A percentile compares a stretch with the other conserved stretches of the same genome.
Conservation (phyloP, 345 rosid species). For the Boechera divaricarpa region DNA sequence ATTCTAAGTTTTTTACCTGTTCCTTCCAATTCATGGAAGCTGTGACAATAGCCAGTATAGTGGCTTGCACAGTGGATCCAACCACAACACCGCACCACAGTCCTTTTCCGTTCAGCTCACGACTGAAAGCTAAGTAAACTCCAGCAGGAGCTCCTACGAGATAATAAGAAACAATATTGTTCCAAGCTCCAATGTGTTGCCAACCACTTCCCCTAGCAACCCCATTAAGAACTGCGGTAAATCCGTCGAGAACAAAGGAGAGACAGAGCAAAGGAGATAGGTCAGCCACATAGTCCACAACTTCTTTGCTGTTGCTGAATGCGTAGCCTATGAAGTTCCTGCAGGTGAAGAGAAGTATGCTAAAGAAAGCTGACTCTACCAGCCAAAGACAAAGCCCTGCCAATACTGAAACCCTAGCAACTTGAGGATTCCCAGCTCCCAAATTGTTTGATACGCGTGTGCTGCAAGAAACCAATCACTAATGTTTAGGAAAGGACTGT, state of each 20-base stretch:
- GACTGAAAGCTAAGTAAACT: conserved; percentile 42
- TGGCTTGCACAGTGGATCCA: conserved; percentile 46
- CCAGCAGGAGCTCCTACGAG: conserved; percentile 50
- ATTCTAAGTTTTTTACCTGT: conserved; percentile 25
- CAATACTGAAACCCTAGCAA: conserved; percentile 39
- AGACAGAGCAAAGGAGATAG: conserved; percentile 47
- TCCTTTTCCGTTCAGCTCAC: conserved; percentile 42
- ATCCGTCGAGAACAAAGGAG: conserved; percentile 49
- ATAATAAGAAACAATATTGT: conserved; percentile 43
- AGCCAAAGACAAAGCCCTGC: conserved; percentile 40
- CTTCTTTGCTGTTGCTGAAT: conserved; percentile 50
- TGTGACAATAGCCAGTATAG: conserved; percentile 43
- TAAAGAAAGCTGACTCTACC: conserved; percentile 38
- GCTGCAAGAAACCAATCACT: conserved; percentile 34
- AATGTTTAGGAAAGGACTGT: background rate
- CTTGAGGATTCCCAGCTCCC: conserved; percentile 51
- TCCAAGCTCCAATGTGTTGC: conserved; percentile 48
- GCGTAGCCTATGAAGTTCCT: conserved; percentile 42
- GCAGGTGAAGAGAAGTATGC: conserved; percentile 40
- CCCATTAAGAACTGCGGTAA: conserved; percentile 41
- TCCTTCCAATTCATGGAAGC: conserved; percentile 47
- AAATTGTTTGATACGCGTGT: conserved; percentile 57
- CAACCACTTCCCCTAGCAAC: conserved; percentile 54
- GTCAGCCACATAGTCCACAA: conserved; percentile 46
- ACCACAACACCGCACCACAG: conserved; percentile 51